Percentiles rank a stretch among this genome's conserved stretches.
phyloP scores from a whole-genome alignment of 83 land plant genomes.

The Picea abies region DNA sequence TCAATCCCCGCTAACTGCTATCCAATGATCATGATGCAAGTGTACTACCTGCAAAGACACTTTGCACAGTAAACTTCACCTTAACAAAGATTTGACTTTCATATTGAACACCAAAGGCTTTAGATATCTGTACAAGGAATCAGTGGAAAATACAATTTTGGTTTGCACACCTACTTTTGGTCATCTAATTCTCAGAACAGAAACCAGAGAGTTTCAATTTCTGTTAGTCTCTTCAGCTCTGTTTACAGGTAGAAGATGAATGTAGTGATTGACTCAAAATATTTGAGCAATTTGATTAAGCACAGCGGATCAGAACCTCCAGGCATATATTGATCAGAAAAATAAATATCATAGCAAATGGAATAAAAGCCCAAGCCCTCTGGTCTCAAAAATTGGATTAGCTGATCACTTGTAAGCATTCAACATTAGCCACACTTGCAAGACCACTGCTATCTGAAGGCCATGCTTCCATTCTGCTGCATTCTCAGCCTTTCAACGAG shows the following conservation, averaged over 20 bases:
- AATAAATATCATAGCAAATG: conserved; percentile 3
- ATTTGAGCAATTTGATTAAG: neutral
- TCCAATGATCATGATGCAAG: neutral
- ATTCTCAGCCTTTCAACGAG: conserved; percentile 79
- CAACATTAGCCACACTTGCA: neutral
- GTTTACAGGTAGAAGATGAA: neutral
- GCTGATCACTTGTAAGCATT: neutral
- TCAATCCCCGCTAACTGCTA: neutral
- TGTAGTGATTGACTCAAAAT: neutral
- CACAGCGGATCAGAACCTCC: neutral
- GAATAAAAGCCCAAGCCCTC: neutral
- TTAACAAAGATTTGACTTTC: neutral
- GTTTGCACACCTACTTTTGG: neutral
- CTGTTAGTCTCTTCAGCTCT: conserved; percentile 11
- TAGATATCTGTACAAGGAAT: neutral
- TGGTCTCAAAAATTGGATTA: conserved; percentile 11
- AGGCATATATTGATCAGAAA: conserved; percentile 2
- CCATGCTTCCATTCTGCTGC: conserved; percentile 80
- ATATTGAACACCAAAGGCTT: neutral
- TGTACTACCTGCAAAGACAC: neutral
- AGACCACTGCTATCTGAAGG: conserved; percentile 66
- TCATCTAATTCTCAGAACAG: conserved; percentile 4
- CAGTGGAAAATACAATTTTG: neutral
- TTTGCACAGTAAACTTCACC: neutral
- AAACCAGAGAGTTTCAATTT: neutral